Evolutionary conservation across 31 red algal genomes (phyloP).

Genomic region (Porphyra umbilicalis): DNA sequence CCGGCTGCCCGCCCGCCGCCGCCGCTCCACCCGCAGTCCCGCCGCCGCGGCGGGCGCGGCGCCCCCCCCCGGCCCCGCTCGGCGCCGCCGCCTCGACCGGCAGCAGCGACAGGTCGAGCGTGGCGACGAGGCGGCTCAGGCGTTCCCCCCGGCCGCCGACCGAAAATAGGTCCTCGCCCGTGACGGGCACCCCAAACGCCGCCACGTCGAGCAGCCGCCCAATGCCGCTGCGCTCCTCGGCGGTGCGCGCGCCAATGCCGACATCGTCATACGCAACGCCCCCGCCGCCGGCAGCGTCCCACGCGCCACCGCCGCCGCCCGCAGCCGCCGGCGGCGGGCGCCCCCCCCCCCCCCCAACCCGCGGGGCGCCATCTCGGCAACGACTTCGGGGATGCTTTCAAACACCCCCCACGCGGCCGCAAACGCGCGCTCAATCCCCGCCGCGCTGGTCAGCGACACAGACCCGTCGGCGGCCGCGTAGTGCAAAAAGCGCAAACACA

Average conservation of each 20-base stretch:
- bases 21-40: not conserved
- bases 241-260: not conserved
- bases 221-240: not conserved
- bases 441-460: not conserved
- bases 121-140: not conserved
- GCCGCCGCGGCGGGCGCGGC: not conserved
- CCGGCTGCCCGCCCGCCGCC: not conserved
- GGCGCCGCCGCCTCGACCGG: not conserved
- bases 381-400: not conserved
- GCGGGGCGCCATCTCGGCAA: not conserved
- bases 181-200: conserved; percentile 1
- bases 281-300: too few species aligned
- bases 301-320: too few species aligned
- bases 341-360: not conserved
- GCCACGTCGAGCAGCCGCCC: not conserved
- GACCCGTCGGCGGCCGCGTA: not conserved
- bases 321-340: not conserved
- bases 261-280: not conserved
- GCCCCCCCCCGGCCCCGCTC: not conserved
- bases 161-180: not conserved
- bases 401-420: not conserved
- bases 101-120: not conserved
- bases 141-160: not conserved
- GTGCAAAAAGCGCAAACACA: not conserved
- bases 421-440: not conserved